phyloP scores from a whole-genome alignment of 169 alveolate species.

The Plasmodium gonderi region DNA sequence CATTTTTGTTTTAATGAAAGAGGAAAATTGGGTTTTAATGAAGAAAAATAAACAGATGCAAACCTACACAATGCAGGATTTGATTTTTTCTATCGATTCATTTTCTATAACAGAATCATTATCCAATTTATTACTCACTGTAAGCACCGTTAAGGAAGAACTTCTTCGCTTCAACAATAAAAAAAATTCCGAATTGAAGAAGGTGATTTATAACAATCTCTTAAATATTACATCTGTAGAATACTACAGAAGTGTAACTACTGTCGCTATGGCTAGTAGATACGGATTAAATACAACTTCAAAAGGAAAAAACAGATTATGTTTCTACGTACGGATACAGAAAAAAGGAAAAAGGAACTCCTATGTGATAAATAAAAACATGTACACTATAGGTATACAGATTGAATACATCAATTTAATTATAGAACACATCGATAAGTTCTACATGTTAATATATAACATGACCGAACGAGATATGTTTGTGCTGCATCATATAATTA shows the following conservation, averaged over 20 bases:
- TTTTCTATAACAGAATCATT: background rate
- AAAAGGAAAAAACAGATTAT: background rate
- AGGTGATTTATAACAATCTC: background rate
- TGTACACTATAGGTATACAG: background rate
- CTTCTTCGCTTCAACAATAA: background rate
- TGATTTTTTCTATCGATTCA: background rate
- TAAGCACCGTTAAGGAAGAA: background rate
- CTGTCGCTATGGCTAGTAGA: background rate
- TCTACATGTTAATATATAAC: background rate
- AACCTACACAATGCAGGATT: background rate
- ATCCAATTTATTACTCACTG: background rate
- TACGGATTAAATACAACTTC: background rate
- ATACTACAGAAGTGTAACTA: background rate
- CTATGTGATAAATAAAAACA: background rate
- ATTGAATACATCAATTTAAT: background rate
- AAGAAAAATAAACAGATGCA: background rate
- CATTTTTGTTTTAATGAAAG: background rate
- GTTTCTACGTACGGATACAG: background rate
- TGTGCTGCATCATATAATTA: slow-evolving; percentile 8
- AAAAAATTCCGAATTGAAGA: background rate
- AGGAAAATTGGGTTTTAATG: background rate
- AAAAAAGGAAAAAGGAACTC: background rate
- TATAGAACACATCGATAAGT: background rate
- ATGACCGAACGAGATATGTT: slow-evolving; percentile 8
- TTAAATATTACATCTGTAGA: background rate